Conservation (phyloP, 352 stramenopile genomes). For the Phytophthora brassicae region DNA sequence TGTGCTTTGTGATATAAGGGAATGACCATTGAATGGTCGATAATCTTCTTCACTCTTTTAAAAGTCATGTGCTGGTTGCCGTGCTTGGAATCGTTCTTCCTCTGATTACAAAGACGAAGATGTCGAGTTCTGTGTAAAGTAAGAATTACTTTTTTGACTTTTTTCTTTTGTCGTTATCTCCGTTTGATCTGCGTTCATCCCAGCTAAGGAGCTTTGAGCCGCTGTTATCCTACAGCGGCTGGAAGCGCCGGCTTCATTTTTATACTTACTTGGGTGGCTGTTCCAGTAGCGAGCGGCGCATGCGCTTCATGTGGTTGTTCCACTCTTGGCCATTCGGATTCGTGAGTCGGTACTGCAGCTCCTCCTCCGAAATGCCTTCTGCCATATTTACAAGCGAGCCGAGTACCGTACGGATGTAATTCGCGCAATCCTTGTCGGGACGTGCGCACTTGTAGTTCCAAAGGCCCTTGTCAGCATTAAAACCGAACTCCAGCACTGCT, state of each 20-base stretch:
- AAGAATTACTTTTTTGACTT: constrained; percentile 29
- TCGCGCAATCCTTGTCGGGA: constrained; percentile 87
- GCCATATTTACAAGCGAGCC: constrained; percentile 91
- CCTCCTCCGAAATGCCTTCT: constrained; percentile 89
- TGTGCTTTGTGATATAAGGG: constrained; percentile 29
- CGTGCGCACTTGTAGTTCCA: constrained; percentile 91
- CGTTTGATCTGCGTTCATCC: background rate
- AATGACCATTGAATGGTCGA: constrained; percentile 4
- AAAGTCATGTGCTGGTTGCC: background rate
- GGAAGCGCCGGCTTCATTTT: constrained; percentile 3
- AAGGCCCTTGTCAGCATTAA: constrained; percentile 85
- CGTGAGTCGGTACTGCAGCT: constrained; percentile 87
- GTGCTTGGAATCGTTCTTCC: constrained; percentile 13
- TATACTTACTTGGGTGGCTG: constrained; percentile 41
- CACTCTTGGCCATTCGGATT: constrained; percentile 72
- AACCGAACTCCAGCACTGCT: constrained; percentile 85
- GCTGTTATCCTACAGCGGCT: background rate
- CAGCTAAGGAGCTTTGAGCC: background rate
- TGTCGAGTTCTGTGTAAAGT: constrained; percentile 34
- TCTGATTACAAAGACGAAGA: constrained; percentile 18
- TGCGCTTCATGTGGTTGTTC: constrained; percentile 84
- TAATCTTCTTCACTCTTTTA: constrained; percentile 15
- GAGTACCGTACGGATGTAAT: constrained; percentile 91
- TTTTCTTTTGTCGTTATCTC: constrained; percentile 4
- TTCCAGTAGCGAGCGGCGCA: constrained; percentile 69